These are phyloP conservation scores for Venturiaceae sp. DNA, from an alignment of 2,329 filamentous ascomycete genomes.

Conservation along the genomic window DNA sequence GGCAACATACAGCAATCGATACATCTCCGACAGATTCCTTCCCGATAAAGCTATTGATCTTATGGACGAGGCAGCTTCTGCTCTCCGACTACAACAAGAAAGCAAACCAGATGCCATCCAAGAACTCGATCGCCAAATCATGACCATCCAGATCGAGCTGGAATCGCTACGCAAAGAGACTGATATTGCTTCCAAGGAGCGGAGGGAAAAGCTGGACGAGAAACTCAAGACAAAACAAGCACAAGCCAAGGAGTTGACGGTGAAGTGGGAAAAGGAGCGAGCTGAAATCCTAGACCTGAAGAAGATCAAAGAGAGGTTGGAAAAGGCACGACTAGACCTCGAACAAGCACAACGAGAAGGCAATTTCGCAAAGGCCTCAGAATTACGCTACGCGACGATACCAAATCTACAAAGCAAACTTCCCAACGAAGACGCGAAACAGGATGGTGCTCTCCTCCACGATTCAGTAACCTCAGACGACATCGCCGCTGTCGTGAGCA, in stretches of 20 bases:
- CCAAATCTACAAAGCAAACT: slow-evolving; percentile 70
- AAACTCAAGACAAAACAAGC: slow-evolving; percentile 68
- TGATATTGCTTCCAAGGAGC: slow-evolving; percentile 79
- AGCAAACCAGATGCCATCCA: slow-evolving; percentile 94
- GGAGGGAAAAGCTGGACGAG: slow-evolving; percentile 73
- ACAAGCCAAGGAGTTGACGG: slow-evolving; percentile 63
- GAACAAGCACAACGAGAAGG: slow-evolving; percentile 81
- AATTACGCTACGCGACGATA: slow-evolving; percentile 81
- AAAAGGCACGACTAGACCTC: slow-evolving; percentile 73
- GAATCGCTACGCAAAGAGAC: slow-evolving; percentile 92
- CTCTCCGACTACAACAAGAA: slow-evolving; percentile 85
- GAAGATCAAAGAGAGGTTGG: slow-evolving; percentile 76
- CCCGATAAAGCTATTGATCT: slow-evolving; percentile 97
- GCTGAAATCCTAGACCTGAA: slow-evolving; percentile 81
- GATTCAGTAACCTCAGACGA: slow-evolving; percentile 94
- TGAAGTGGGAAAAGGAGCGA: slow-evolving; percentile 85
- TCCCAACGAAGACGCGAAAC: slow-evolving; percentile 52
- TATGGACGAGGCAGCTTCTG: slow-evolving; percentile 90
- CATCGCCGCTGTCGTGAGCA: slow-evolving; percentile 83
- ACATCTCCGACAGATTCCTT: slow-evolving; percentile 91
- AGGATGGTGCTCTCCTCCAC: slow-evolving; percentile 60
- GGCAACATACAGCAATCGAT: slow-evolving; percentile 85
- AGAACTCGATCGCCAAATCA: slow-evolving; percentile 84
- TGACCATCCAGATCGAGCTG: slow-evolving; percentile 94
- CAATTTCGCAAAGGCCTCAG: slow-evolving; percentile 83